These are phyloP conservation scores for Ascobolus immersus DNA, from an alignment of 495 filamentous ascomycete genomes.

Conservation along the genomic window DNA sequence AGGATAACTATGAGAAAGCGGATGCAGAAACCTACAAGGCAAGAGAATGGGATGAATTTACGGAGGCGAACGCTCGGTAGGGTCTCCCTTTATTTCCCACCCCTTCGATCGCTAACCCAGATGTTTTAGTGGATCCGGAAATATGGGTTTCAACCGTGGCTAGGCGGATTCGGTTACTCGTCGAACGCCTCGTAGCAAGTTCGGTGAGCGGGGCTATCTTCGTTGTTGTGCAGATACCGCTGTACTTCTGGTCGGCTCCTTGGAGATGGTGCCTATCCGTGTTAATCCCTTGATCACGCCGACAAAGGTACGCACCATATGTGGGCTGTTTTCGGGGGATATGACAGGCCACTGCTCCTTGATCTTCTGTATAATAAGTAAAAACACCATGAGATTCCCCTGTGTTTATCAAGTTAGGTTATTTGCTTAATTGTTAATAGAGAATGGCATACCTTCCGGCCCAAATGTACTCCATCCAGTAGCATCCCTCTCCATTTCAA, in stretches of 20 bases:
- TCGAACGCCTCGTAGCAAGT: background rate
- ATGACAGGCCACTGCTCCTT: constrained; percentile 2
- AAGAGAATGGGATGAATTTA: constrained; percentile 84
- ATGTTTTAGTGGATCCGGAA: constrained; percentile 37
- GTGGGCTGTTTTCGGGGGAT: constrained; percentile 1
- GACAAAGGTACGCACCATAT: constrained; percentile 1
- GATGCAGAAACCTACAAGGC: constrained; percentile 84
- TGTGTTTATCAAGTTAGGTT: background rate
- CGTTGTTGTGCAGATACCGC: background rate
- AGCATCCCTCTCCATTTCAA: no score
- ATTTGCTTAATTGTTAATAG: background rate
- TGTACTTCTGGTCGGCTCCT: background rate
- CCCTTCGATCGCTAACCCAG: constrained; percentile 2
- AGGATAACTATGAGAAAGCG: constrained; percentile 64
- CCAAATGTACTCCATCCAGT: constrained; percentile 8
- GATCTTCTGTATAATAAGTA: background rate
- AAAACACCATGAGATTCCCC: constrained; percentile 5
- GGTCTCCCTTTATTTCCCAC: background rate
- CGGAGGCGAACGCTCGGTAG: constrained; percentile 57
- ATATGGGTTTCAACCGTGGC: constrained; percentile 66
- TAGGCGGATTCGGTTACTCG: constrained; percentile 14
- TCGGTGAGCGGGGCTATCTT: background rate
- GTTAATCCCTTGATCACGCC: background rate
- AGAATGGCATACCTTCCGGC: constrained; percentile 1
- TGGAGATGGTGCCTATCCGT: background rate